Percentiles rank a stretch among this genome's conserved stretches.
Evolutionary conservation across 2,329 filamentous ascomycete species (phyloP).

Genomic region (Calonectria pseudoturangicola): DNA sequence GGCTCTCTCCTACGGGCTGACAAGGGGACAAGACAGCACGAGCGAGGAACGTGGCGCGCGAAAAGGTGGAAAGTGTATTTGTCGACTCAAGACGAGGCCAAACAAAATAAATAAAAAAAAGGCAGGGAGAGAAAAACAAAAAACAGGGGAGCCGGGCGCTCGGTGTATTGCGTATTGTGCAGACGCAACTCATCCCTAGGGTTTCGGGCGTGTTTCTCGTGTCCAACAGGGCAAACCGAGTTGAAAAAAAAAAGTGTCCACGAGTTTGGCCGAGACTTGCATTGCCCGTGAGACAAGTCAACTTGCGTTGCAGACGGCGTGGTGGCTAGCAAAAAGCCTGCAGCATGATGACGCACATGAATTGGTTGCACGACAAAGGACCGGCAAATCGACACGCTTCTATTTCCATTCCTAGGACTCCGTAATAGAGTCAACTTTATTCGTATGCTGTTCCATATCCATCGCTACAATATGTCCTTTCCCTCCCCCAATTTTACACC

Average conservation of each 20-base stretch:
- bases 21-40: neutral
- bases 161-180: neutral
- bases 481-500: conserved; percentile 18
- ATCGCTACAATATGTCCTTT: conserved; percentile 26
- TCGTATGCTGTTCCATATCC: conserved; percentile 23
- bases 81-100: too few species aligned
- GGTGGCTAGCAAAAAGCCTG: neutral
- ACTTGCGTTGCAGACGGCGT: neutral
- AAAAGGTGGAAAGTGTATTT: neutral
- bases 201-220: neutral
- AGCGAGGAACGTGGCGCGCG: neutral
- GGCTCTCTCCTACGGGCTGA: neutral
- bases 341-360: conserved; percentile 16
- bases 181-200: conserved; percentile 9
- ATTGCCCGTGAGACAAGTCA: conserved; percentile 6
- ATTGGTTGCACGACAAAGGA: neutral
- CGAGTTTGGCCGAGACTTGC: conserved; percentile 11
- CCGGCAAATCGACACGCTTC: conserved; percentile 17
- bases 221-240: neutral
- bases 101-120: too few species aligned
- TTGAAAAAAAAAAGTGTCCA: neutral
- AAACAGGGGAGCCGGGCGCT: neutral
- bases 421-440: conserved; percentile 15
- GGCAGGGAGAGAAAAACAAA: neutral
- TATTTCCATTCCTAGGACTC: conserved; percentile 25